Evolutionary conservation across 257 asterid genomes (phyloP), one percentile per base, ranked within the genome.

Genomic region (Verbena officinalis): DNA sequence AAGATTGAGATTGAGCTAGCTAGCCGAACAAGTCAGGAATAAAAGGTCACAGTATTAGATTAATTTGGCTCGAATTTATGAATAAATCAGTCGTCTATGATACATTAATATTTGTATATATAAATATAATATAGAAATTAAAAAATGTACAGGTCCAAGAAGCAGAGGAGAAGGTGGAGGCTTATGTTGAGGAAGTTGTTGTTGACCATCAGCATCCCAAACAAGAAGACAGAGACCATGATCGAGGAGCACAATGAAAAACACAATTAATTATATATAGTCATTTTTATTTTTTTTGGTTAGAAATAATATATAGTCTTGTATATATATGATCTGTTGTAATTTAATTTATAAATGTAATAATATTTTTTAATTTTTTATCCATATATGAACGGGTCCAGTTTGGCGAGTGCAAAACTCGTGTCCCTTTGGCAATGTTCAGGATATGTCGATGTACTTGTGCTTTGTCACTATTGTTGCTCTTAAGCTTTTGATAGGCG

Each of bases 111-210:
- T n/a, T n/a, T n/a, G n/a, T 49, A 3, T 49, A 1, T 2, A 27
- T 27, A 2, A 27, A 27, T 4, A 0, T 3, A 48, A 19, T 50
- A 19, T 19, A 30, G 10, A 2, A 12, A 27, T 22, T 3, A 15
- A 4, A 5, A 13, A 15, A 34, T 15, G 14, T 56, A 31, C 48
- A 56, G 62, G 79, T 76, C 17, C 64, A 76, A 5, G 77, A 67
- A 62, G 52, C 69, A 7, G 77, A 71, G 44, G 68, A 71, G 22
- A 67, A 61, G 20, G 17, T 71, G 19, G 81, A 66, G 51, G 69
- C 50, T 0, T 61, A 12, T 30, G 33, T 46, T 17, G 48, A 57
- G 19, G 59, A 54, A 31, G 69, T 55, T 14, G 70, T 50, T 9
- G 33, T 3, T 17, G 20, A 0, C 12, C 59, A 63, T 9, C 53